Evolutionary conservation across 164 flowering plant species (phyloP), one percentile per base, ranked within the genome.

Genomic region (Chimonanthus praecox): DNA sequence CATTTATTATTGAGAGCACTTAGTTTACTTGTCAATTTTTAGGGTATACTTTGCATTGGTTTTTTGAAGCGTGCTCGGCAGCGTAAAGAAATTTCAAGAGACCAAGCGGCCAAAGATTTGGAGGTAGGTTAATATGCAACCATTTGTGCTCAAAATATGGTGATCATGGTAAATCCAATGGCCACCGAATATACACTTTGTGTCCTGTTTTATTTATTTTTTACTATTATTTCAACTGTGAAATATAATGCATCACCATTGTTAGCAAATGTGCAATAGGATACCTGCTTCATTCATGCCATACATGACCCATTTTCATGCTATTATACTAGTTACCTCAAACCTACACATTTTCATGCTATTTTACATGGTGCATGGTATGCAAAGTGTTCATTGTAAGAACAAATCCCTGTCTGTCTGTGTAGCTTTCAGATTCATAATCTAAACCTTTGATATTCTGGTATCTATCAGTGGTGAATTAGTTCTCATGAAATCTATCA

Each of bases 31-130:
- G 47, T 45, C 5, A 62, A 62, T 70, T 68, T 61, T 21, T 81
- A 91, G 97, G 97, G 97, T 45, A 45, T 90, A 4, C 77, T 92
- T 4, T 94, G 99, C 85, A 89, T 94, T 78, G 99, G 97, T 44
- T 77, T 76, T 74, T 80, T 94, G 48, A 92, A 92, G 83, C 97
- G 99, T 75, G 78, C 93, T 71, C 95, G 91, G 43, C 90, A 88
- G 79, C 74, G 81, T 72, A 80, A 88, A 83, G 96, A 89, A 82
- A 75, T 84, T 58, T 70, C 94, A 58, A 89, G 87, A 75, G 93
- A 84, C 8, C 94, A 94, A 80, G 96, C 99, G 64, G 76, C 87
- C 21, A 87, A 79, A 83, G 93, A 91, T 82, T 84, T 94, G 58
- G 88, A 90, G 92, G 99, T 92, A 84, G 78, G 49, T 48, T 66